These are phyloP conservation scores for Eimeria acervulina DNA, from an alignment of 169 alveolate genomes.

Conservation along the genomic window DNA sequence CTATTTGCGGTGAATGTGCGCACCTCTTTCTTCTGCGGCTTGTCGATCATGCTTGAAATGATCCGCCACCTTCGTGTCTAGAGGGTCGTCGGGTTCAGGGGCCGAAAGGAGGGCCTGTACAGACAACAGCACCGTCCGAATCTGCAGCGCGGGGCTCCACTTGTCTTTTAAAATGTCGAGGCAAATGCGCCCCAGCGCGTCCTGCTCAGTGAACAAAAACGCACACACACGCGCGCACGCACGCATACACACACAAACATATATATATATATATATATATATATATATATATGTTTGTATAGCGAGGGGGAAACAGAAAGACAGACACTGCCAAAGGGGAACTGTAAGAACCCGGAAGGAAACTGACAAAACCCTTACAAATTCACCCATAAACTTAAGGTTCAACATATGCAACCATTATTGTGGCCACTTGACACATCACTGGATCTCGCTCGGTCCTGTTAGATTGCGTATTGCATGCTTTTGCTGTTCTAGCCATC, in stretches of 20 bases:
- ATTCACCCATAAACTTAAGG: background rate
- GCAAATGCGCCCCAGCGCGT: constrained; percentile 99
- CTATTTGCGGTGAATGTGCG: background rate
- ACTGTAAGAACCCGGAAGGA: background rate
- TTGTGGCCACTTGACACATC: too few species aligned
- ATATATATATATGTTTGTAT: too few species aligned
- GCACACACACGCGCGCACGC: background rate
- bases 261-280: background rate
- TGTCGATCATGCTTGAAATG: constrained; percentile 96
- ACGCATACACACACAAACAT: background rate
- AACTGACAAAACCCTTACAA: background rate
- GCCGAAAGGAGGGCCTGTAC: constrained; percentile 98
- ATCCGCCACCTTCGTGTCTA: constrained; percentile 97
- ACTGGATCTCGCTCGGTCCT: too few species aligned
- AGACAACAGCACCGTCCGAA: constrained; percentile 97
- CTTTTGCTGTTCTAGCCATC: background rate
- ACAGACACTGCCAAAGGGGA: background rate
- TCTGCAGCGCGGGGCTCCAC: constrained; percentile 99
- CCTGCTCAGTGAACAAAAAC: constrained; percentile 84
- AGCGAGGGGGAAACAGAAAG: too few species aligned
- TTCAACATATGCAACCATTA: background rate
- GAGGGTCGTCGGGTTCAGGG: constrained; percentile 99
- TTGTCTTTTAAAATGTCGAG: constrained; percentile 98
- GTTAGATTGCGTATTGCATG: too few species aligned
- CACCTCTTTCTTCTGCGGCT: constrained; percentile 91